Percentiles rank a stretch among this genome's conserved stretches.
These are phyloP conservation scores for Penicillium ochrochloron DNA, from an alignment of 495 filamentous ascomycete species.

Conservation along the genomic window DNA sequence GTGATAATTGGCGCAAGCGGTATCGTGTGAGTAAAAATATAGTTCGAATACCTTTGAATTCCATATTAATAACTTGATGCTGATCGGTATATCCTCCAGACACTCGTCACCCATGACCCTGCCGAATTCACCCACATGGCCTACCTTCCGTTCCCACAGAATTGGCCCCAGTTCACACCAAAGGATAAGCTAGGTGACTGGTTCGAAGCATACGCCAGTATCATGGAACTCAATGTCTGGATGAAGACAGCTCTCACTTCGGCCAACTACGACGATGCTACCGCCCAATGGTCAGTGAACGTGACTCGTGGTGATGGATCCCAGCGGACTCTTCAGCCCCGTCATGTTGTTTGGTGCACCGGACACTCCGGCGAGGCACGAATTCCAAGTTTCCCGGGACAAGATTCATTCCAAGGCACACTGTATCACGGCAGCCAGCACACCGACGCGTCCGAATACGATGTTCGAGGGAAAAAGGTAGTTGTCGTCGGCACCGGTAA, in stretches of 20 bases:
- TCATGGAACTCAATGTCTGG: conserved; percentile 80
- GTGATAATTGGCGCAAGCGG: conserved; percentile 79
- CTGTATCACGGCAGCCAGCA: conserved; percentile 52
- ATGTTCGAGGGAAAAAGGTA: conserved; percentile 64
- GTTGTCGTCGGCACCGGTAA: conserved; percentile 85
- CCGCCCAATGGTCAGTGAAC: conserved; percentile 62
- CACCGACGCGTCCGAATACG: conserved; percentile 39
- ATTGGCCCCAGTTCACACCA: conserved; percentile 72
- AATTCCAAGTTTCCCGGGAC: conserved; percentile 51
- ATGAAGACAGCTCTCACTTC: conserved; percentile 55
- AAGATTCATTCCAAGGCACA: conserved; percentile 52
- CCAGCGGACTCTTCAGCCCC: conserved; percentile 46
- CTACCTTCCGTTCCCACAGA: conserved; percentile 70
- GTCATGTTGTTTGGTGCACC: conserved; percentile 54
- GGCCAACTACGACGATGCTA: conserved; percentile 56
- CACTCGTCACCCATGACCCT: conserved; percentile 58
- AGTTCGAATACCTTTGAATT: neutral
- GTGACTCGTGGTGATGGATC: conserved; percentile 53
- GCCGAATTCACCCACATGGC: conserved; percentile 78
- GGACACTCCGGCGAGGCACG: conserved; percentile 55
- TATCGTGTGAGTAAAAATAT: conserved; percentile 41
- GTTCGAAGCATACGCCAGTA: conserved; percentile 72
- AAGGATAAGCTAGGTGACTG: conserved; percentile 82
- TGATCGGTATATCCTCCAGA: conserved; percentile 14
- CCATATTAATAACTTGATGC: neutral